Conservation (phyloP, 805 yeast species). For the Ogataea salicorniae region DNA sequence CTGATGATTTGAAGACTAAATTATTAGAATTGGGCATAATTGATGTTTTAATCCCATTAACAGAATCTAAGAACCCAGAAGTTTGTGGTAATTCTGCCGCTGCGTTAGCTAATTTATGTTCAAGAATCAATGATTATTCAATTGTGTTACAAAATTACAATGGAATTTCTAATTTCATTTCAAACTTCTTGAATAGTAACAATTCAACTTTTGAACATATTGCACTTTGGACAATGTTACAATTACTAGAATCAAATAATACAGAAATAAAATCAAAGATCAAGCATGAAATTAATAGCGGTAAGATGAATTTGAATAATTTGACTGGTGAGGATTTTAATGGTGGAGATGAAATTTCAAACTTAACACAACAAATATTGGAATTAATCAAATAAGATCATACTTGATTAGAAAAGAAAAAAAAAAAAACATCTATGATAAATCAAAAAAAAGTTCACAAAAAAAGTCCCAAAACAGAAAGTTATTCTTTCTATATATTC, state of each 20-base stretch:
- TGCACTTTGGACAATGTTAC: conserved; percentile 94
- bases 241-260: conserved; percentile 83
- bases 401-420: neutral
- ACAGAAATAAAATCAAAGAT: conserved; percentile 42
- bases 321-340: conserved; percentile 30
- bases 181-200: conserved; percentile 71
- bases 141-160: conserved; percentile 82
- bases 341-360: conserved; percentile 34
- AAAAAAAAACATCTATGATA: neutral
- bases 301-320: conserved; percentile 29
- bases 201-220: conserved; percentile 97
- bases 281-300: conserved; percentile 29
- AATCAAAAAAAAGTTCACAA: too few species aligned
- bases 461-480: too few species aligned
- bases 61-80: conserved; percentile 82
- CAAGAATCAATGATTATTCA: conserved; percentile 80
- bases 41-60: conserved; percentile 86
- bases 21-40: conserved; percentile 78
- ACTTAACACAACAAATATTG: conserved; percentile 33
- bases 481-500: neutral
- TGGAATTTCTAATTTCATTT: conserved; percentile 81
- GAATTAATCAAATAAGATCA: conserved; percentile 27
- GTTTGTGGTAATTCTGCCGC: conserved; percentile 99
- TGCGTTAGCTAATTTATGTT: conserved; percentile 91
- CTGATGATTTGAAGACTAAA: conserved; percentile 87